Base-by-base conservation (phyloP, 2,329 filamentous ascomycete species). In the Chaetothyriales sp. region DNA sequence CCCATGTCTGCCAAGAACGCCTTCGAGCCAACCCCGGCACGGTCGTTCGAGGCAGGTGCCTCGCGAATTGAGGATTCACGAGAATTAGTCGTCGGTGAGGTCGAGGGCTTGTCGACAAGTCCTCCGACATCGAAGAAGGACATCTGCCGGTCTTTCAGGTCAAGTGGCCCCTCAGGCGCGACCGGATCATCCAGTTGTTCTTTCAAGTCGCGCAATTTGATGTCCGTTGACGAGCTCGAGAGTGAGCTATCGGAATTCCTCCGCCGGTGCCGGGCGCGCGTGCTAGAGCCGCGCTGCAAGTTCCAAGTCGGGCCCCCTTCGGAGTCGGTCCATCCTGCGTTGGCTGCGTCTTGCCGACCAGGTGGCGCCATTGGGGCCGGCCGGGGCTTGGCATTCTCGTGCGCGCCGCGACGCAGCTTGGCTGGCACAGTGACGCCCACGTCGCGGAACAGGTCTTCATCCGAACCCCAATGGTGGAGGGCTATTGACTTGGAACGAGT, bases 51-150 rank as follows among this genome's bases (percentile, higher is more conserved):
- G n/a, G 28, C 51, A n/a, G 48, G 46, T 9, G 49, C 48, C 46
- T 58, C 55, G 9, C 55, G 50, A 28, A 56, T 29, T 2, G 58
- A 59, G n/a, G 56, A 47, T 33, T 60, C 54, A 19, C 51, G 57
- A 7, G 55, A 59, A 10, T 46, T 68, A 62, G 9, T 69, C 63
- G 15, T 64, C 59, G 22, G 61, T 60, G 48, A 60, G 65, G 55
- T 64, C 63, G 48, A 62, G 22, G 56, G 37, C 47, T 56, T 29
- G 4, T 83, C 80, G 0, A 94, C 70, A 0, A 94, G 69, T 0
- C 86, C 86, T 19, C 88, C 88, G 1, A 89, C 83, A 59, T 95
- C 89, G 61, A 90, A 89, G 65, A 95, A 90, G 0, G 86, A 87
- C 4, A 92, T 79, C 46, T 76, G 74, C 5, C 50, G 58, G 44